phyloP scores from a whole-genome alignment of 2,329 filamentous ascomycete genomes.

The Penicillium janthinellum region DNA sequence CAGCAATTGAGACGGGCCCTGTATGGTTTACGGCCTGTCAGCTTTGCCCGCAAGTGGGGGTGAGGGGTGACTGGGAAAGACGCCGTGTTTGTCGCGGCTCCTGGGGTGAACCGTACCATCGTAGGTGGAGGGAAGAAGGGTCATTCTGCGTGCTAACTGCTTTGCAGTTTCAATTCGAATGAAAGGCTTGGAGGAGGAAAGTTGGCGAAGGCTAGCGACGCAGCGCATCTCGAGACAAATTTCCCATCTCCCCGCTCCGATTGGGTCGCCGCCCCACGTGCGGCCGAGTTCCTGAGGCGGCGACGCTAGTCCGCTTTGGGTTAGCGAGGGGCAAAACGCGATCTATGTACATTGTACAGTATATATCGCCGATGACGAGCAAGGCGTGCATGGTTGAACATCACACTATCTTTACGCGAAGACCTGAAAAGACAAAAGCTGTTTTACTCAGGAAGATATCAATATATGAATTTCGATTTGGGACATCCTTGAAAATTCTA shows the following conservation, averaged over 20 bases:
- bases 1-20: slow-evolving; percentile 74
- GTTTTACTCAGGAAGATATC: no score
- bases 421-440: no score
- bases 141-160: slow-evolving; percentile 48
- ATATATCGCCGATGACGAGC: neutral
- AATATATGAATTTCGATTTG: neutral
- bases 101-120: slow-evolving; percentile 53
- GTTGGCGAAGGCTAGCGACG: slow-evolving; percentile 19
- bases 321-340: neutral
- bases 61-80: slow-evolving; percentile 6
- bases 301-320: neutral
- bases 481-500: neutral
- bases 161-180: slow-evolving; percentile 36
- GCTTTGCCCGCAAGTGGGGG: slow-evolving; percentile 18
- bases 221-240: slow-evolving; percentile 27
- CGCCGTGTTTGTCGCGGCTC: neutral
- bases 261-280: slow-evolving; percentile 33
- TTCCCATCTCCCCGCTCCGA: slow-evolving; percentile 22
- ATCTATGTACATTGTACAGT: neutral
- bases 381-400: neutral
- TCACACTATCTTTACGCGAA: neutral
- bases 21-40: slow-evolving; percentile 16
- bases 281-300: neutral
- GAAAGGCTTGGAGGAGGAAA: slow-evolving; percentile 31
- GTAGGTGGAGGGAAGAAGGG: slow-evolving; percentile 60